Conservation (phyloP, 768 basidiomycete genomes). For the Pleurotus tuber-regium region DNA sequence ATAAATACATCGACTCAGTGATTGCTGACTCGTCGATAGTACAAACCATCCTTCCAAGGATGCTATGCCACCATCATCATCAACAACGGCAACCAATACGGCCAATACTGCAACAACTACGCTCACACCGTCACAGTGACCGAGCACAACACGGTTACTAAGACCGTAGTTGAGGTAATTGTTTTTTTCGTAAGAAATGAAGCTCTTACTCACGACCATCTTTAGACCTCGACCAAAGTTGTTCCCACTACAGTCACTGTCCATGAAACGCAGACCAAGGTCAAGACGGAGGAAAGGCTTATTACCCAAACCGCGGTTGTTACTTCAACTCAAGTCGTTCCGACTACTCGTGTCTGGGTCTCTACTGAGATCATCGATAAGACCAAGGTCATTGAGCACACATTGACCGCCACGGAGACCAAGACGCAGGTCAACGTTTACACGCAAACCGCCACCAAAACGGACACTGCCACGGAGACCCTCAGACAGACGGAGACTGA, state of each 20-base stretch:
- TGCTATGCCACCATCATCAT: conserved; percentile 70
- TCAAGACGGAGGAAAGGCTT: conserved; percentile 38
- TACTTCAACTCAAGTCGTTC: conserved; percentile 53
- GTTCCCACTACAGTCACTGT: conserved; percentile 40
- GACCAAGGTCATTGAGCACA: conserved; percentile 54
- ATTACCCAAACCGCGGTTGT: conserved; percentile 43
- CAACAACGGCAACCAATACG: conserved; percentile 30
- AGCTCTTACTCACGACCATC: conserved; percentile 1
- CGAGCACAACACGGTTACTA: conserved; percentile 28
- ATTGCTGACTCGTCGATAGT: conserved; percentile 23
- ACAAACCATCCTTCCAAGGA: conserved; percentile 36
- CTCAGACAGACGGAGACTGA: conserved; percentile 53
- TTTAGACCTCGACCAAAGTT: conserved; percentile 22
- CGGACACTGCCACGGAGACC: conserved; percentile 46
- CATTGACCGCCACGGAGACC: conserved; percentile 62
- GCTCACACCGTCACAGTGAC: conserved; percentile 36
- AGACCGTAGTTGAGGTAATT: conserved; percentile 21
- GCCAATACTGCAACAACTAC: conserved; percentile 24
- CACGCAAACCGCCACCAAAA: conserved; percentile 46
- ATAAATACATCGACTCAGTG: conserved; percentile 7
- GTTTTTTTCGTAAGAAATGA: not conserved
- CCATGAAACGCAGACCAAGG: conserved; percentile 31
- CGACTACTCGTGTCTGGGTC: conserved; percentile 65
- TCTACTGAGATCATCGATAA: conserved; percentile 64
- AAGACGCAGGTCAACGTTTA: conserved; percentile 54